Conservation (phyloP, 176 grass and related monocot species). For the Oryza longistaminata region DNA sequence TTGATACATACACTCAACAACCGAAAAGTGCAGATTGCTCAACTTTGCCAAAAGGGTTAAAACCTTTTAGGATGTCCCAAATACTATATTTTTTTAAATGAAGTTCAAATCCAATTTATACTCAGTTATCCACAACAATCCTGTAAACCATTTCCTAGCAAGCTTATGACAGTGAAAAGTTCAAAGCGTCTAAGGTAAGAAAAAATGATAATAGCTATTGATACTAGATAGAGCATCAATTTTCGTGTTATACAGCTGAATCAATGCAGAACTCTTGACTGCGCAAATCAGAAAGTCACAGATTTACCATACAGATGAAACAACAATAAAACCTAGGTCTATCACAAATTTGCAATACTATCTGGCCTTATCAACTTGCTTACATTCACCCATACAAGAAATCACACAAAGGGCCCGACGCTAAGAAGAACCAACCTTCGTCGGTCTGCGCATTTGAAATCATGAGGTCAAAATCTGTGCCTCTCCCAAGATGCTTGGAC, state of each 20-base stretch:
- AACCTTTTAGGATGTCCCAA: background rate
- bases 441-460: constrained; percentile 93
- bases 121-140: constrained; percentile 11
- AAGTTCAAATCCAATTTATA: constrained; percentile 5
- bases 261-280: background rate
- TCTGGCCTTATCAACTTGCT: background rate
- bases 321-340: background rate
- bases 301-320: constrained; percentile 23
- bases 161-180: background rate
- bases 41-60: background rate
- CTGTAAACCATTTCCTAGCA: background rate
- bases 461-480: constrained; percentile 95
- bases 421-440: constrained; percentile 82
- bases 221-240: constrained; percentile 1
- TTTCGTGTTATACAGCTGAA: background rate
- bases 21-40: constrained; percentile 26
- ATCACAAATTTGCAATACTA: constrained; percentile 2
- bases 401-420: constrained; percentile 33
- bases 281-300: constrained; percentile 15
- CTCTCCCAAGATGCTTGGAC: constrained; percentile 94
- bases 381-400: constrained; percentile 28
- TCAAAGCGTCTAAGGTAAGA: background rate
- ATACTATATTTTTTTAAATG: background rate
- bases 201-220: background rate
- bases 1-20: constrained; percentile 7